Base-by-base conservation (phyloP, 108 stramenopile genomes). In the Skeletonema menzelii region DNA sequence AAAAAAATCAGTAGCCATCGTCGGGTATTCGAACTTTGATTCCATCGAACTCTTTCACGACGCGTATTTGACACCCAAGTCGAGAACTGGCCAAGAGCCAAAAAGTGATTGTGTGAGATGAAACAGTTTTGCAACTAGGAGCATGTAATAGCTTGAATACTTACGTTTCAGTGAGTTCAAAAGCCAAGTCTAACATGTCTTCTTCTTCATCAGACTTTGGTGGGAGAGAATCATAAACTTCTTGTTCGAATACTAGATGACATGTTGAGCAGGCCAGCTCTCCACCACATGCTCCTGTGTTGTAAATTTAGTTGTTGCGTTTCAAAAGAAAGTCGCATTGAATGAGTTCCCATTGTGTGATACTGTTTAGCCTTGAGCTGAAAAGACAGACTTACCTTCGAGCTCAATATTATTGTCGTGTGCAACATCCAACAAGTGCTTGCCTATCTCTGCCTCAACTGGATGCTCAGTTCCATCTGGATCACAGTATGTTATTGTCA, bases 151-250 rank as follows among this genome's bases (percentile, higher is more conserved):
- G 40, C 56, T 19, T 24, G 27, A 27, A 63, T 20, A 94, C 93
- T 88, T 60, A 90, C 86, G 99, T 99, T 59, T 98, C 97, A 0
- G 97, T 97, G 10, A 99, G 85, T 69, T 96, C 97, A 76, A 95
- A 97, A 3, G 99, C 99, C 56, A 99, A 84, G 84, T 99, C 99
- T 56, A 99, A 80, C 99, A 99, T 99, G 77, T 99, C 99, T 15
- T 97, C 97, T 79, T 99, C 99, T 65, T 98, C 99, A 56, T 95
- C 93, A 27, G 88, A 72, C 75, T 91, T 97, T 46, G 82, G 72
- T 11, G 96, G 96, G 8, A 99, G 90, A 37, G 77, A 73, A 55
- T 94, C 92, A 77, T 89, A 99, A 38, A 90, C 76, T 20, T 87
- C 94, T 76, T 91, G 66, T 63, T 96, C 93, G 65, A 98, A 91